Evolutionary conservation across 2,329 filamentous ascomycete genomes (phyloP), one percentile per base, ranked within the genome.

Genomic region (Hysterium pulicare): DNA sequence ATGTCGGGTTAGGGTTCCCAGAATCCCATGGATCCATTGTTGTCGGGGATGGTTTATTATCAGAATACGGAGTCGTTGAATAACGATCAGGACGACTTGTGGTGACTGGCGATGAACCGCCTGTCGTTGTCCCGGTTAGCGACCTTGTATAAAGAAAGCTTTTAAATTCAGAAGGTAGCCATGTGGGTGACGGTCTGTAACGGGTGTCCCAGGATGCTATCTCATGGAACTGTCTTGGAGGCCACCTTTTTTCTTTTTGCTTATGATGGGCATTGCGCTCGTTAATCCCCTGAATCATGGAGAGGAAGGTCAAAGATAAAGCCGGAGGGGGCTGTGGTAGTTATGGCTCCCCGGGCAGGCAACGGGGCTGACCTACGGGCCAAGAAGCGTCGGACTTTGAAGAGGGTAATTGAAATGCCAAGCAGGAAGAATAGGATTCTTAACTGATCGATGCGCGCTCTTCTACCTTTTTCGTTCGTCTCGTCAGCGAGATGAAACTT

Each of bases 341-440:
- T 3, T 19, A 31, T 17, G 37, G 24, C 13, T 19, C 31, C 13
- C 15, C n/a, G 5, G 26, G 26, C 15, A 17, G 26, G 21, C 28
- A 8, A 19, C 21, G n/a, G 11, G 35, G 10, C 26, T 19, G 26
- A 39, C 23, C 15, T 23, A 17, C 37, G 13, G 19, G 16, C 37
- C n/a, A 5, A 16, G 24, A 9, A 13, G 26, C 37, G 26, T 31
- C 37, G 37, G 37, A 39, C 37, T 39, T 39, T 13, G 26, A 20
- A 31, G 15, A 10, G 19, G 20, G 9, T 20, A 24, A 17, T 19
- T 4, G 32, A 10, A 17, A n/a, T n/a, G 17, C 11, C 32, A 23
- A 15, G 20, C 17, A 17, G 23, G 23, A 19, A 20, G 21, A 26
- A 30, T 31, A 39, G n/a, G 23, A 20, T 23, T 11, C 21, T 39